Conservation (phyloP, 371 early-diverging fungal species). For the Lichtheimia ornata region DNA sequence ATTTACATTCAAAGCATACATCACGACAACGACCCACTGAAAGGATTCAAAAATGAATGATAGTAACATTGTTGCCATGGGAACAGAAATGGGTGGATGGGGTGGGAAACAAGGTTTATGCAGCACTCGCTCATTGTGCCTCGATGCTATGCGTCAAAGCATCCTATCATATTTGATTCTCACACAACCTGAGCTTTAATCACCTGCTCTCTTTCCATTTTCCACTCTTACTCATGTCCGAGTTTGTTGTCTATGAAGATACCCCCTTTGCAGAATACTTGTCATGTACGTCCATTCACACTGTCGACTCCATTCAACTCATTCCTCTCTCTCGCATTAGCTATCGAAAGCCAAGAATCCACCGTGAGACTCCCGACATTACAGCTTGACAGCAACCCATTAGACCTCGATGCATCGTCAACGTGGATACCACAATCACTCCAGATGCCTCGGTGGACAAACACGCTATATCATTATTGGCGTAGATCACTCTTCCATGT, state of each 20-base stretch:
- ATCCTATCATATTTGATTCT: too few relatives aligned
- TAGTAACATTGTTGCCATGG: too few relatives aligned
- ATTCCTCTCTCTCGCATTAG: conserved; percentile 17
- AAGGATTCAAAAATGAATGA: too few relatives aligned
- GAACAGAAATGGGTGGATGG: background rate
- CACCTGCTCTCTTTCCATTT: background rate
- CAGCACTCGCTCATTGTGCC: background rate
- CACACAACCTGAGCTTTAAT: too few relatives aligned
- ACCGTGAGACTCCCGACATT: conserved; percentile 34
- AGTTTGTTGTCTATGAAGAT: conserved; percentile 72
- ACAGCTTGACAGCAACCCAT: conserved; percentile 7
- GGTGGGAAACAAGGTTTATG: background rate
- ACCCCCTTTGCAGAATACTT: conserved; percentile 73
- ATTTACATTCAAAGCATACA: too few relatives aligned
- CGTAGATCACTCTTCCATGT: conserved; percentile 40
- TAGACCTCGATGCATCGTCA: background rate
- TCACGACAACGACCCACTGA: too few relatives aligned
- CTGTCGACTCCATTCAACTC: background rate
- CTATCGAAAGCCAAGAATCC: conserved; percentile 44
- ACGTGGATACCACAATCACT: conserved; percentile 5
- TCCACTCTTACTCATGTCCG: conserved; percentile 45
- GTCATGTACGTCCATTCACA: conserved; percentile 41
- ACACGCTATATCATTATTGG: conserved; percentile 32
- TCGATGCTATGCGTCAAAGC: background rate
- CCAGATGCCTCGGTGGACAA: conserved; percentile 13